Base-by-base conservation (phyloP, 2,329 filamentous ascomycete species). In the Rhinocladiella mackenziei region DNA sequence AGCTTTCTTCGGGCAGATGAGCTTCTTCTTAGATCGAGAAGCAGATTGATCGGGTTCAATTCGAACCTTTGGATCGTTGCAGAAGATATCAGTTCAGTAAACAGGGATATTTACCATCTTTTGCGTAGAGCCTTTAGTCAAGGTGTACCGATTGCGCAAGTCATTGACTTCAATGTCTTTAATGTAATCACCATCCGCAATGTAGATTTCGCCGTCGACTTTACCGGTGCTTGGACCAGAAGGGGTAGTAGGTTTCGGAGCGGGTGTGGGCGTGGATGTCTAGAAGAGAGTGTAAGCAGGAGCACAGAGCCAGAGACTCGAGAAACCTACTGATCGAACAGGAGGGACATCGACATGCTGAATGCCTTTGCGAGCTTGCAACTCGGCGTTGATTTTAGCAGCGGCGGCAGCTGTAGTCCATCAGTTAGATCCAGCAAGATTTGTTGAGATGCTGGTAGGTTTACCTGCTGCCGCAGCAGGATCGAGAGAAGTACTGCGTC, bases 131-230 rank as follows among this genome's bases (percentile, higher is more conserved):
- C 89, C 89, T 75, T 96, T 97, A 55, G 91, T 98, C 72, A 98
- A 77, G 66, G 89, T 84, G 68, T 98, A 98, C 59, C 91, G 86
- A 66, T 97, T 98, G 55, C 91, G 84, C 62, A 97, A 72, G 68
- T 97, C 91, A 68, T 98, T 98, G 73, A 98, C 88, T 73, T 97
- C 92, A 62, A 98, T 95, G 63, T 98, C 92, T 68, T 94, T 92
- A 70, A 98, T 97, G 66, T 86, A 97, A 69, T 98, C 92, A 60
- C 92, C 92, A 64, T 97, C 92, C 51, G 89, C 85, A 58, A 94
- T 85, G 64, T 97, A 97, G 65, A 95, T 85, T 60, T 94, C 88
- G 59, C 84, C 81, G 60, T 91, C 88, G 65, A 94, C 76, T 50
- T 80, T 80, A 29, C 74, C 73, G 15, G 68, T 67, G 39, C 63